Evolutionary conservation across 306 rosid species (phyloP).

Genomic region (Citrullus mucosospermus): DNA sequence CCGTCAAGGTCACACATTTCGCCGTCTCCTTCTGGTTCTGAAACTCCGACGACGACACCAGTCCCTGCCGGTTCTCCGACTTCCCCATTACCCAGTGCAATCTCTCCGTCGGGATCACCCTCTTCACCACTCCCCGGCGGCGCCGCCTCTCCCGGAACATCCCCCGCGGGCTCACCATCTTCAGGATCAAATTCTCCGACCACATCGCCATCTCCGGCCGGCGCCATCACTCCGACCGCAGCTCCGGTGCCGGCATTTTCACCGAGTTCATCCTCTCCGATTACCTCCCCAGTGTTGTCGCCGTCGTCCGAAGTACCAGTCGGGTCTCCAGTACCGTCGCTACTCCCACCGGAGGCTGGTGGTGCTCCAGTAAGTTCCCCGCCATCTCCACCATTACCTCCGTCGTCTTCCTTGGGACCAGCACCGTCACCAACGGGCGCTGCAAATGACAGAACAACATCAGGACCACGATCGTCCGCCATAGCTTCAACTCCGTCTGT

Average conservation of each 20-base stretch:
- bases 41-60: not conserved
- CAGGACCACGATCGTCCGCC: not conserved
- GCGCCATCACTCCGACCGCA: not conserved
- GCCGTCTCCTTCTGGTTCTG: not conserved
- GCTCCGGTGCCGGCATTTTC: not conserved
- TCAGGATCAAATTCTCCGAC: slow-evolving; percentile 11
- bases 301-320: not conserved
- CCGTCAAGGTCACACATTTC: not conserved
- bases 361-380: not conserved
- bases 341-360: not conserved
- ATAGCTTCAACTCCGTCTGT: not conserved
- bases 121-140: not conserved
- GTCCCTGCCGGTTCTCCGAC: not conserved
- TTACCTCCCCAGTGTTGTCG: not conserved
- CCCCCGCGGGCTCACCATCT: slow-evolving; percentile 1
- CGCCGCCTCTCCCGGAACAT: not conserved
- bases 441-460: not conserved
- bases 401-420: not conserved
- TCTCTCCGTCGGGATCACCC: not conserved
- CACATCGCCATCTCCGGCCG: not conserved
- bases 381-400: slow-evolving; percentile 3
- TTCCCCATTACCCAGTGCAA: slow-evolving; percentile 2
- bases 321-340: not conserved
- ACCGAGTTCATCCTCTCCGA: not conserved
- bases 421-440: not conserved